A percentile compares a stretch with the other conserved stretches of the same genome.
Conservation (phyloP, 352 stramenopile genomes). For the Pythium sp. region DNA sequence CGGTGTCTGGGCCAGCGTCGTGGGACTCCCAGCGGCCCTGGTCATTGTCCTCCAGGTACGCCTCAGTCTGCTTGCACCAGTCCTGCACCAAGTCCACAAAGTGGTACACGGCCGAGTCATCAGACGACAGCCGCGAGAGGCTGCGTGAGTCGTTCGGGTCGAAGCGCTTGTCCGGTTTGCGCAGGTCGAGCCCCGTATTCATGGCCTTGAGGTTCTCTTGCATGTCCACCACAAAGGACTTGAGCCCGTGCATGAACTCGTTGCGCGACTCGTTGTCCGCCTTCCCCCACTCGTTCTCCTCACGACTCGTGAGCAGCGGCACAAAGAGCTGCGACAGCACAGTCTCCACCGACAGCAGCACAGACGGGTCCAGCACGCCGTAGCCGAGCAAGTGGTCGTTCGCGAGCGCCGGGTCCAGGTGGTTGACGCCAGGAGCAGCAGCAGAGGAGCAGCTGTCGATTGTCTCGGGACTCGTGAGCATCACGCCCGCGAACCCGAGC, state of each 20-base stretch:
- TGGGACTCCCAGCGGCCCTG: constrained; percentile 77
- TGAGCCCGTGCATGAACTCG: constrained; percentile 83
- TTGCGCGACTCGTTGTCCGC: constrained; percentile 60
- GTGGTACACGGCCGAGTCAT: constrained; percentile 71
- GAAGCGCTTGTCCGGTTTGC: constrained; percentile 83
- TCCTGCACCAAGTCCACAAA: constrained; percentile 88
- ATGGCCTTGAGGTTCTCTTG: constrained; percentile 90
- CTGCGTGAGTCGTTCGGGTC: constrained; percentile 65
- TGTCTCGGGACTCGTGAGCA: constrained; percentile 15
- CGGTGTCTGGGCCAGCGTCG: constrained; percentile 74
- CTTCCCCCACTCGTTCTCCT: constrained; percentile 63
- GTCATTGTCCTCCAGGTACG: constrained; percentile 85
- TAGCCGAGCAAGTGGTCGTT: constrained; percentile 74
- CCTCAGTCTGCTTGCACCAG: constrained; percentile 87
- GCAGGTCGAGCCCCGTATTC: constrained; percentile 83
- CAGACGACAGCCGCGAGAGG: constrained; percentile 62
- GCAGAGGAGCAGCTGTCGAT: constrained; percentile 8
- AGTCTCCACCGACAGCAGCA: constrained; percentile 71
- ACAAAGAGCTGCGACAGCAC: constrained; percentile 72
- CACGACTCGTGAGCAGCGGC: constrained; percentile 38
- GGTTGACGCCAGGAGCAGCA: neutral
- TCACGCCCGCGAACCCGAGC: constrained; percentile 2
- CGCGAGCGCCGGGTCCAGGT: constrained; percentile 54
- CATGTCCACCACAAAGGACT: constrained; percentile 80
- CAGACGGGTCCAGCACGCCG: constrained; percentile 64